Evolutionary conservation across 1,284 basidiomycete genomes (phyloP).

Genomic region (Filobasidium uniguttulatum): DNA sequence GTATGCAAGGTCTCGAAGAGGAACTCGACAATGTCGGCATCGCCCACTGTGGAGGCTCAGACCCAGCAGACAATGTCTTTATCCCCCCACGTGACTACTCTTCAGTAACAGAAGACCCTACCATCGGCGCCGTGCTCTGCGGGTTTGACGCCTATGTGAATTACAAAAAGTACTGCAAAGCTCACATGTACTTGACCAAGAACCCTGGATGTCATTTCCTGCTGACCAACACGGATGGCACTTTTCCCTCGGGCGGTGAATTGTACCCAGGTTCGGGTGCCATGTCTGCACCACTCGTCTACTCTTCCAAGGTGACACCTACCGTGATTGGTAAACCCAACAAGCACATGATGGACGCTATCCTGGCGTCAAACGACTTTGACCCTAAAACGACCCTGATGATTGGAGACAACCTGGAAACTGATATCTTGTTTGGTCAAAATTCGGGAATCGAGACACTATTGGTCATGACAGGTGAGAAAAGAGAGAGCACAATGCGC

Average conservation of each 20-base stretch:
- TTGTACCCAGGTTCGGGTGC: conserved; percentile 69
- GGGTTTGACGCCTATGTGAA: conserved; percentile 51
- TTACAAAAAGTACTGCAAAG: conserved; percentile 88
- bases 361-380: conserved; percentile 86
- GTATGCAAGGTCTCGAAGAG: conserved; percentile 82
- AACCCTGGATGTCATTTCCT: conserved; percentile 75
- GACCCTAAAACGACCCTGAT: conserved; percentile 78
- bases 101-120: conserved; percentile 56
- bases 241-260: conserved; percentile 66
- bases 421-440: conserved; percentile 75
- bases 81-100: conserved; percentile 56
- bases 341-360: conserved; percentile 84
- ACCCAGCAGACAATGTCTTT: conserved; percentile 66
- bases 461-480: conserved; percentile 77
- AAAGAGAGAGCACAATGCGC: background rate
- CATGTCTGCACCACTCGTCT: conserved; percentile 67
- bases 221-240: conserved; percentile 84
- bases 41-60: conserved; percentile 67
- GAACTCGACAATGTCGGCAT: conserved; percentile 78
- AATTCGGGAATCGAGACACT: conserved; percentile 72
- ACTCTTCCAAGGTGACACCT: conserved; percentile 52
- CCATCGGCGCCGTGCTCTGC: conserved; percentile 79
- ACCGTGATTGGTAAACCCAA: conserved; percentile 82
- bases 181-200: conserved; percentile 72
- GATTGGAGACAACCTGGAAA: conserved; percentile 88